Evolutionary conservation across 129 eudicot genomes (phyloP).

Genomic region (Calendula officinalis): DNA sequence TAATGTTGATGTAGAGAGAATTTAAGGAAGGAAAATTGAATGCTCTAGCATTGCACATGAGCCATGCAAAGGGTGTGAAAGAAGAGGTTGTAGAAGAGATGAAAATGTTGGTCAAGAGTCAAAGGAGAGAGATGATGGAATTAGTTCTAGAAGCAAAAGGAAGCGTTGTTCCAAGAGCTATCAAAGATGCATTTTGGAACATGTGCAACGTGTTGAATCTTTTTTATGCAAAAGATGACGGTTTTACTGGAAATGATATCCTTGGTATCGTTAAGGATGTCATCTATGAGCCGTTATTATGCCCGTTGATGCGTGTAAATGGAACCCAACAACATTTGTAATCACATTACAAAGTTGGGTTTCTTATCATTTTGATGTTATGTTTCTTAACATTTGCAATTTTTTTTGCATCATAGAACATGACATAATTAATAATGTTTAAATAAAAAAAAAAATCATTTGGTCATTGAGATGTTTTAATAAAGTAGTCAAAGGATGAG

Average conservation of each 20-base stretch:
- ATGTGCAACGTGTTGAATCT: constrained; percentile 42
- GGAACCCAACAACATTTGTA: too few relatives aligned
- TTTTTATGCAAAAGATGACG: constrained; percentile 55
- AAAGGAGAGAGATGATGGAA: constrained; percentile 48
- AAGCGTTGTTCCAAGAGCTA: constrained; percentile 46
- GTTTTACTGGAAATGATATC: constrained; percentile 53
- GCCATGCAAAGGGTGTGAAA: constrained; percentile 27
- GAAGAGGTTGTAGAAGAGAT: constrained; percentile 44
- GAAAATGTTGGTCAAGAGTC: constrained; percentile 9
- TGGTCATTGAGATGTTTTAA: too few relatives aligned
- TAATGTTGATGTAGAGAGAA: constrained; percentile 49
- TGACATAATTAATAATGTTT: too few relatives aligned
- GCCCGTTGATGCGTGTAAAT: too few relatives aligned
- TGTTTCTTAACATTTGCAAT: too few relatives aligned
- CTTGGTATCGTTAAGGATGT: constrained; percentile 32
- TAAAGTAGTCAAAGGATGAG: too few relatives aligned
- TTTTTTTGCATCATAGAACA: too few relatives aligned
- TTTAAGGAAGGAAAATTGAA: constrained; percentile 49
- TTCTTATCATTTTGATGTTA: too few relatives aligned
- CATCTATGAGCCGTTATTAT: constrained; percentile 41
- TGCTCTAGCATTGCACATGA: constrained; percentile 45
- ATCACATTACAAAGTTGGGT: too few relatives aligned
- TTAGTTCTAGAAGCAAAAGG: constrained; percentile 38
- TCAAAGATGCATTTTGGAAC: constrained; percentile 31
- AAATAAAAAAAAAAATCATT: too few relatives aligned